Percentiles rank a stretch among this genome's conserved stretches.
Evolutionary conservation across 2,329 filamentous ascomycete species (phyloP).

Genomic region (Zopfia rhizophila): DNA sequence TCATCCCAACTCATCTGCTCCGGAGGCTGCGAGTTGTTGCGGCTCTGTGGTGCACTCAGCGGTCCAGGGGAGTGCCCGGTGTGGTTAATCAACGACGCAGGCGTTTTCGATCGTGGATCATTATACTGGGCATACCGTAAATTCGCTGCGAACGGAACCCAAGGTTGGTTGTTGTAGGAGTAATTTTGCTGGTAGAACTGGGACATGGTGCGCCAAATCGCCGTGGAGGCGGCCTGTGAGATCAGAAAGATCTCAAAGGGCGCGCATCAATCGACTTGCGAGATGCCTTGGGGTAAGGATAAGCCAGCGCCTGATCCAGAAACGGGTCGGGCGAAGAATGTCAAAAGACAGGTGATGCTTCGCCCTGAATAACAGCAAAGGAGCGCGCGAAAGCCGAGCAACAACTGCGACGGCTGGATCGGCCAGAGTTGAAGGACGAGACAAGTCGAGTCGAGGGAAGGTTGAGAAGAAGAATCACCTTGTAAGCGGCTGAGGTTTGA

Average conservation of each 20-base stretch:
- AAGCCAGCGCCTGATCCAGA: conserved; percentile 35
- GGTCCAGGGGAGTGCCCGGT: conserved; percentile 45
- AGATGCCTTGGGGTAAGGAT: conserved; percentile 35
- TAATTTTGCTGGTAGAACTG: too few relatives aligned
- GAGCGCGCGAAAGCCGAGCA: conserved; percentile 33
- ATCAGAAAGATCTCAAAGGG: conserved; percentile 32
- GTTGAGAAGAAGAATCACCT: conserved; percentile 40
- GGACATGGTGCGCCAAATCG: conserved; percentile 43
- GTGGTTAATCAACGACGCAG: conserved; percentile 47
- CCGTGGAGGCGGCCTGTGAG: conserved; percentile 29
- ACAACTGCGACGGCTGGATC: conserved; percentile 28
- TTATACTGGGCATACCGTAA: conserved; percentile 38
- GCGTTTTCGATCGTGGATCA: conserved; percentile 44
- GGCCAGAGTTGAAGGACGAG: conserved; percentile 34
- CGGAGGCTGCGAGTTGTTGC: conserved; percentile 42
- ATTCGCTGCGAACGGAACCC: conserved; percentile 30
- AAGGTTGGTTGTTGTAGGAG: conserved; percentile 34
- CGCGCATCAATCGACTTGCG: conserved; percentile 40
- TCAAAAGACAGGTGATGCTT: conserved; percentile 32
- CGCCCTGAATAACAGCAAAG: conserved; percentile 24
- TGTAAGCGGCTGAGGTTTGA: conserved; percentile 39
- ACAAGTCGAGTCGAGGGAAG: conserved; percentile 42
- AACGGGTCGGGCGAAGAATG: conserved; percentile 35
- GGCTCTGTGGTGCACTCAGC: conserved; percentile 44
- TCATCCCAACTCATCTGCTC: conserved; percentile 46